Percentiles rank a stretch among this genome's conserved stretches.
These are phyloP conservation scores for Obelidium mucronatum DNA, from an alignment of 192 early-diverging fungal species.

Conservation along the genomic window DNA sequence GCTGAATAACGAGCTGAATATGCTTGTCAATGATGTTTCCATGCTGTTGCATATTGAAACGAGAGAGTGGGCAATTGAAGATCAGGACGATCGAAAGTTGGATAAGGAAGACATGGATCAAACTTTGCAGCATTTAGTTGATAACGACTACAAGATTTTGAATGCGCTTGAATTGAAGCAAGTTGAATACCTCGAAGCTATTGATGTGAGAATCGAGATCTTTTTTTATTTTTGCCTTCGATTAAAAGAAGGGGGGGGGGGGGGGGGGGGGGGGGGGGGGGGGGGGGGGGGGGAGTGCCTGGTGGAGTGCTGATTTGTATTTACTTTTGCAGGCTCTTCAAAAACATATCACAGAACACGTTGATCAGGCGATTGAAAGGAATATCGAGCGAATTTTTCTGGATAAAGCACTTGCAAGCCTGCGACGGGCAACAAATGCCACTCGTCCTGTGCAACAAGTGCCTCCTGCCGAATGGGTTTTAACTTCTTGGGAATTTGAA, in stretches of 20 bases:
- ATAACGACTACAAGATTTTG: slow-evolving; percentile 47
- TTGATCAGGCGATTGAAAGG: slow-evolving; percentile 30
- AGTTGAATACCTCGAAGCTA: slow-evolving; percentile 38
- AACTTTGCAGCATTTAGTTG: slow-evolving; percentile 38
- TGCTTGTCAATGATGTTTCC: background rate
- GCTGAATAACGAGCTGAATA: background rate
- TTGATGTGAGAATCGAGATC: too few relatives aligned
- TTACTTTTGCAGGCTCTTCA: too few relatives aligned
- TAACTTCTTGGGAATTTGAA: slow-evolving; percentile 46
- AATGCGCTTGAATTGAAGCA: slow-evolving; percentile 35
- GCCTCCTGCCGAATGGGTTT: slow-evolving; percentile 30
- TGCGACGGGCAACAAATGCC: slow-evolving; percentile 26
- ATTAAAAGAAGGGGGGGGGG: too few relatives aligned
- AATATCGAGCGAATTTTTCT: slow-evolving; percentile 36
- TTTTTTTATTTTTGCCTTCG: too few relatives aligned
- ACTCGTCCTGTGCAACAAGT: background rate
- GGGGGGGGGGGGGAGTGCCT: too few relatives aligned
- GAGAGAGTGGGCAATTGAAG: slow-evolving; percentile 35
- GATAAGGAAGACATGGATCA: slow-evolving; percentile 37
- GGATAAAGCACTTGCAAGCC: slow-evolving; percentile 30
- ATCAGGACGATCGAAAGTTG: slow-evolving; percentile 31
- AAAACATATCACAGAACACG: slow-evolving; percentile 26
- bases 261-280: too few relatives aligned
- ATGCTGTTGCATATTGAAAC: slow-evolving; percentile 26
- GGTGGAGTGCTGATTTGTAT: too few relatives aligned